Percentiles rank a stretch among this genome's conserved stretches.
Evolutionary conservation across 2,329 filamentous ascomycete genomes (phyloP).

Genomic region (Aureobasidium vineae): DNA sequence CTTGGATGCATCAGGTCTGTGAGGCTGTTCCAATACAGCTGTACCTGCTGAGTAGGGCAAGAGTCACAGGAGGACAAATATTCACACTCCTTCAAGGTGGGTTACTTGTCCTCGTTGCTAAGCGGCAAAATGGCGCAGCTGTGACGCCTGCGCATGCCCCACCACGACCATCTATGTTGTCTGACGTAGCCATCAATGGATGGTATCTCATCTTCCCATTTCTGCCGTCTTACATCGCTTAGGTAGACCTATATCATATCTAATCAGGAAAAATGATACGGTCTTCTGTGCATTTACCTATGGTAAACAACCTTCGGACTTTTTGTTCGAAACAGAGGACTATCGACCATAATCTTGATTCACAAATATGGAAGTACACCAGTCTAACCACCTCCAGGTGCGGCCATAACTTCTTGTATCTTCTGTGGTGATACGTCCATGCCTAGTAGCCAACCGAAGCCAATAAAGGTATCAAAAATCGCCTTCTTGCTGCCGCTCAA

Average conservation of each 20-base stretch:
- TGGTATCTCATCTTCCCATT: not conserved
- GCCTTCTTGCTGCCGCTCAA: conserved; percentile 34
- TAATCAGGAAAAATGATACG: not conserved
- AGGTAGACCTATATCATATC: not conserved
- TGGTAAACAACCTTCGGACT: not conserved
- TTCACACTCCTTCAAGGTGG: not conserved
- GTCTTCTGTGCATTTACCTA: not conserved
- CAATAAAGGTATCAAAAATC: conserved; percentile 36
- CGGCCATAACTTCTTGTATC: conserved; percentile 24
- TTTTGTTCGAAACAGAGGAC: not conserved
- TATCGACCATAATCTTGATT: not conserved
- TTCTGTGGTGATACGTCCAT: conserved; percentile 30
- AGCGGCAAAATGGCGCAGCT: conserved; percentile 7
- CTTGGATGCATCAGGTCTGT: not conserved
- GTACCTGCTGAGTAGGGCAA: not conserved
- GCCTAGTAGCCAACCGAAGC: conserved; percentile 41
- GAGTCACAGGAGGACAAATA: not conserved
- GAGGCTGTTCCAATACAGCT: not conserved
- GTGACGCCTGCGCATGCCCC: not conserved
- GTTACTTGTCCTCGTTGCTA: not conserved
- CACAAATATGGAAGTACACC: not conserved
- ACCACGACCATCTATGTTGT: not conserved
- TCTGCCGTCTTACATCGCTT: not conserved
- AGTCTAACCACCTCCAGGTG: conserved; percentile 21
- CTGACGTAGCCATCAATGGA: conserved; percentile 2